Evolutionary conservation across 352 stramenopile genomes (phyloP), one percentile per base, ranked within the genome.

Genomic region (Globisporangium cystogenes): DNA sequence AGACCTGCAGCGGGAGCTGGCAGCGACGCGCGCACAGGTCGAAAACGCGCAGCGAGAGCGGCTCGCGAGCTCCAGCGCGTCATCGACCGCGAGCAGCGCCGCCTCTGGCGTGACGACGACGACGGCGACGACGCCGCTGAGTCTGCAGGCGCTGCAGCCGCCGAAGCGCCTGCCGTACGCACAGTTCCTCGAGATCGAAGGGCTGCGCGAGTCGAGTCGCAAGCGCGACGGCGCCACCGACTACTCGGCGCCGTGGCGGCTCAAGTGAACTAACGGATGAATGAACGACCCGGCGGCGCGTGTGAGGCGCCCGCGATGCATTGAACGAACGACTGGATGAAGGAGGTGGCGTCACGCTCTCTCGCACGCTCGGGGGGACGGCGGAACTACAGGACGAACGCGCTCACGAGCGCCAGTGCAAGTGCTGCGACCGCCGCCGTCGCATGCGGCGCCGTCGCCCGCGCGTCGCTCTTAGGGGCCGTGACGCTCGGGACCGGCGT

Each of bases 131-230:
- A n/a, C 51, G 3, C 37, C 37, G 21, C 45, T 21, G 26, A 60
- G 54, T 7, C 42, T 64, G 4, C 57, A 57, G 24, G 33, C 74
- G 4, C 46, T 91, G 15, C 74, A 82, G 24, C 74, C 80, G 7
- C 67, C 70, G 5, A 61, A 69, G 18, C 77, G 82, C 1, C 57
- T 93, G 51, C 82, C 80, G n/a, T 93, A 93, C 46, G 82, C 82
- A 8, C 78, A 86, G 35, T 86, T 65, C 14, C 69, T 93, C 23
- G 82, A 93, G 55, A 88, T 93, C 42, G 82, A 93, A 65, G 82
- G 82, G 0, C 31, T 93, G 11, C 80, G 82, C 4, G 82, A 93
- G 55, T 93, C 82, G 8, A 83, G 74, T 35, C 60, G 63, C 43
- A 70, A 75, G 37, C 64, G 67, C 18, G 52, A 71, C 4, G 59